phyloP scores from a whole-genome alignment of 345 rosid genomes.

The Rubroshorea leprosula region DNA sequence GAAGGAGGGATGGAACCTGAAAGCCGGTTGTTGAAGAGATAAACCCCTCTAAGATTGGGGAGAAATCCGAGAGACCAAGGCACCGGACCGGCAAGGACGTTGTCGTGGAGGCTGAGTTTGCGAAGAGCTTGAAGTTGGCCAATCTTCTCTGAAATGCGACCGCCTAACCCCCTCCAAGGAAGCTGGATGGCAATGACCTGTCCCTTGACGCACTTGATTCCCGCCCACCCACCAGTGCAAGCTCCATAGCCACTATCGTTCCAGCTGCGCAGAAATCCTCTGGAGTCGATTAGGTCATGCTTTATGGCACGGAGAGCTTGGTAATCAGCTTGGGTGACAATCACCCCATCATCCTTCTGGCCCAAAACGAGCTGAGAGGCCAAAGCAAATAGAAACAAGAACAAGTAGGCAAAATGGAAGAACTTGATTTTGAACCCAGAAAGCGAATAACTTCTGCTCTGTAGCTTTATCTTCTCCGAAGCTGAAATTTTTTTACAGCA shows the following conservation, averaged over 20 bases:
- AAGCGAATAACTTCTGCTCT: too few species aligned
- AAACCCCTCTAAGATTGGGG: constrained; percentile 61
- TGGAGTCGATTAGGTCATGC: constrained; percentile 56
- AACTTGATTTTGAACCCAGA: constrained; percentile 8
- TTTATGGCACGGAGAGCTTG: constrained; percentile 69
- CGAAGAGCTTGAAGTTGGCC: constrained; percentile 71
- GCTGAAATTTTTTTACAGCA: too few species aligned
- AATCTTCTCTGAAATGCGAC: constrained; percentile 70
- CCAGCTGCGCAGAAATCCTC: constrained; percentile 73
- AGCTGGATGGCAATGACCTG: constrained; percentile 81
- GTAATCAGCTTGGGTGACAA: constrained; percentile 60
- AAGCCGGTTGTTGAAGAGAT: constrained; percentile 88
- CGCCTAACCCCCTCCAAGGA: constrained; percentile 86
- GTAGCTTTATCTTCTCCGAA: too few species aligned
- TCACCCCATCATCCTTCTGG: constrained; percentile 56
- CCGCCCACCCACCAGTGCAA: constrained; percentile 77
- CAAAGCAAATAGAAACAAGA: constrained; percentile 26
- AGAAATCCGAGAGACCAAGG: constrained; percentile 81
- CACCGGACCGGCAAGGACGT: constrained; percentile 54
- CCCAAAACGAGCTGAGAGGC: constrained; percentile 38
- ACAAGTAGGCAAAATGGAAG: constrained; percentile 17
- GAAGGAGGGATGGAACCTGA: constrained; percentile 77
- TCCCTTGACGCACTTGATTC: constrained; percentile 81
- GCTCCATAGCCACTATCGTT: constrained; percentile 49
- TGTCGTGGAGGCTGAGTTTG: constrained; percentile 80